Evolutionary conservation across 2,329 filamentous ascomycete species (phyloP).

Genomic region (Colletotrichum theobromicola): DNA sequence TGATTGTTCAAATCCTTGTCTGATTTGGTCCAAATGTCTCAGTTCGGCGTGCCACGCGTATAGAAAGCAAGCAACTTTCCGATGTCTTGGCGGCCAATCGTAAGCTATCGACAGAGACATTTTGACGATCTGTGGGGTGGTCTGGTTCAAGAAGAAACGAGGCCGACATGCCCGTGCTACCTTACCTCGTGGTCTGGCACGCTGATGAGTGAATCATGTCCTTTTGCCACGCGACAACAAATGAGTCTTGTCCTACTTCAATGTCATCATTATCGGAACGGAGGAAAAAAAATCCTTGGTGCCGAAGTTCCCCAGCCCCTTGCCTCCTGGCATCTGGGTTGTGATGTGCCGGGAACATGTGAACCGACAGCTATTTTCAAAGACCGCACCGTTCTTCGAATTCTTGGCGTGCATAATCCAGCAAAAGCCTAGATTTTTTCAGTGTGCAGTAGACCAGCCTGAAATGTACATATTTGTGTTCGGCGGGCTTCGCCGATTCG

Average conservation of each 20-base stretch:
- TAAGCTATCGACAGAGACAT: background rate
- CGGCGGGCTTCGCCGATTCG: background rate
- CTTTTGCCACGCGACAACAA: conserved; percentile 16
- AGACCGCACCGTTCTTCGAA: background rate
- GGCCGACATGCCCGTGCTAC: background rate
- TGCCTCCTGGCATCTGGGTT: background rate
- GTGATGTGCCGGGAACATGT: background rate
- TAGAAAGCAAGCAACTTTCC: conserved; percentile 6
- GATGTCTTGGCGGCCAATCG: conserved; percentile 5
- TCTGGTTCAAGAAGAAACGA: conserved; percentile 7
- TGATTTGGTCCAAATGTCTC: conserved; percentile 1
- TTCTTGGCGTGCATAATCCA: background rate
- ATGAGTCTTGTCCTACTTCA: background rate
- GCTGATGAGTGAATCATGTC: conserved; percentile 7
- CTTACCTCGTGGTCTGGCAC: conserved; percentile 19
- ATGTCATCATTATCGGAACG: conserved; percentile 7
- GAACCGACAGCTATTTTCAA: background rate
- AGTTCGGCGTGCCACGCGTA: background rate
- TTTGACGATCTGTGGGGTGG: conserved; percentile 3
- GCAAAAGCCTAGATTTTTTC: background rate
- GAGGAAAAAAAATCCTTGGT: background rate
- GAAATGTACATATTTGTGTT: background rate
- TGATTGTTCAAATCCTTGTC: conserved; percentile 7
- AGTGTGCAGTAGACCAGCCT: background rate
- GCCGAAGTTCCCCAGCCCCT: background rate